A percentile compares a stretch with the other conserved stretches of the same genome.
Evolutionary conservation across 805 yeast genomes (phyloP).

Genomic region (Pichia thaimueangensis): DNA sequence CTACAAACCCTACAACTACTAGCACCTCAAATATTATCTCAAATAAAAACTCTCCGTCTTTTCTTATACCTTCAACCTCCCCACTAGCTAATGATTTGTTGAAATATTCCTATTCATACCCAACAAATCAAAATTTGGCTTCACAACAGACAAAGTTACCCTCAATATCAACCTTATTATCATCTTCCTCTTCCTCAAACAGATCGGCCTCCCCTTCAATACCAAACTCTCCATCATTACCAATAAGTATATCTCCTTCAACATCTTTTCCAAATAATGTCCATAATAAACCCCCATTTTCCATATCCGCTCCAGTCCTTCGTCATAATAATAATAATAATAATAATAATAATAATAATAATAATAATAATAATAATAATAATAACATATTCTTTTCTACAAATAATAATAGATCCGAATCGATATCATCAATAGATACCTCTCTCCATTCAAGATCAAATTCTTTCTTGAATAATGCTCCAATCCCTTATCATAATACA

Average conservation of each 20-base stretch:
- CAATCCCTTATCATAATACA: neutral
- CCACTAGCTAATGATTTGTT: slow-evolving; percentile 14
- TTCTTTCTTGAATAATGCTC: neutral
- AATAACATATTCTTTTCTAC: neutral
- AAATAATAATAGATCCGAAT: slow-evolving; percentile 10
- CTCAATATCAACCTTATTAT: slow-evolving; percentile 4
- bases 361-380: neutral
- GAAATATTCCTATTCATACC: slow-evolving; percentile 12
- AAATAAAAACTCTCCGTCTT: neutral
- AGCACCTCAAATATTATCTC: no score
- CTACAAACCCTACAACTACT: no score
- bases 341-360: neutral
- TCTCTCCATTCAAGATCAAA: slow-evolving; percentile 2
- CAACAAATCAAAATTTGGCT: slow-evolving; percentile 12
- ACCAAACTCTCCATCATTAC: neutral
- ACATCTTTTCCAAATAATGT: neutral
- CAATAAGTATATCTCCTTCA: neutral
- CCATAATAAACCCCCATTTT: neutral
- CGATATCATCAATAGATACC: slow-evolving; percentile 14
- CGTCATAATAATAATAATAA: slow-evolving; percentile 3
- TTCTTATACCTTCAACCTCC: neutral
- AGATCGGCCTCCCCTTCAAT: neutral
- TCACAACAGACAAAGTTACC: slow-evolving; percentile 3
- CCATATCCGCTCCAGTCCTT: slow-evolving; percentile 8
- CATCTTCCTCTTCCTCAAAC: slow-evolving; percentile 1